Evolutionary conservation across 768 basidiomycete genomes (phyloP), one percentile per base, ranked within the genome.

Genomic region (Thelephora ganbajun): DNA sequence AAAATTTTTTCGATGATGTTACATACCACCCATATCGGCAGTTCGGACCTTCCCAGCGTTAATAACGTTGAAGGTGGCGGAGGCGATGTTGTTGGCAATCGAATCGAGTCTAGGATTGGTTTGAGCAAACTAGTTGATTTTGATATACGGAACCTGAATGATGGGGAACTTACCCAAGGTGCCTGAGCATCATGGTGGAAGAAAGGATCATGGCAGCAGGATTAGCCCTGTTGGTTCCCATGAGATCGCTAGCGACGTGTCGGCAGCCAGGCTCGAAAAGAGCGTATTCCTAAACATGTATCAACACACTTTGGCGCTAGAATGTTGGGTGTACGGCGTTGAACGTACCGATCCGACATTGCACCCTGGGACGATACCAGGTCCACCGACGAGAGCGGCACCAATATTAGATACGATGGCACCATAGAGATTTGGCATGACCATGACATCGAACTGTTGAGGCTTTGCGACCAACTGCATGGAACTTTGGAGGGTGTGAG

Each of bases 401-500:
- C 96, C 39, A n/a, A 99, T 92, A 64, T 99, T 93, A 43, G 92
- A 96, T 53, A 96, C 69, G 60, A 96, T 96, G 63, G 92, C 92
- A 61, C 85, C 89, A 57, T 89, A 93, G 51, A 99, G 69, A 72
- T 99, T 99, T 47, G 96, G 96, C 93, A 98, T 96, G 60, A 98
- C 96, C 93, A 99, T 96, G 51, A 98, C 94, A 60, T 99, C 96
- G 60, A 99, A 99, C 63, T 99, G 96, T 54, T 74, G 73, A 26
- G 96, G 96, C 57, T 82, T 86, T 30, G 93, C 88, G 51, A 99
- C 96, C 54, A 99, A 82, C 67, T 99, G 96, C 96, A 99, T 99
- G 43, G 94, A 91, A 45, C 87, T 90, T 41, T n/a, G 41, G 39
- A 20, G 26, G 9, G 6, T 52, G 43, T 45, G 3, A 49, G 26